Evolutionary conservation across 1,284 basidiomycete genomes (phyloP).

Genomic region (Leccinum glutinopallens): DNA sequence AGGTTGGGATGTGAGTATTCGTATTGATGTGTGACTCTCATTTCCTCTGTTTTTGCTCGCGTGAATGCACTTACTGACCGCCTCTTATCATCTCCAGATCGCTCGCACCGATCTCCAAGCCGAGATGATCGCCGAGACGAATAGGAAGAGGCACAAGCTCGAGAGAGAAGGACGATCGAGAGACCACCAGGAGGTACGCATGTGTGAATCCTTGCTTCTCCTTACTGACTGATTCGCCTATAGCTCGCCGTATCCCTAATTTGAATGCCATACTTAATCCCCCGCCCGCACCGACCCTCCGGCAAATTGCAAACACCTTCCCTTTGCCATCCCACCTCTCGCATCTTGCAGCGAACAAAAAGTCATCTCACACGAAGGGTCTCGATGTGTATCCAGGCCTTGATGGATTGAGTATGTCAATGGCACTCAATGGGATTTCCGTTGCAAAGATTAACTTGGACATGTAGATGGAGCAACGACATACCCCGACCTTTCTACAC

Average conservation of each 20-base stretch:
- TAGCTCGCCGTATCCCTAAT: slow-evolving; percentile 52
- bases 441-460: slow-evolving; percentile 17
- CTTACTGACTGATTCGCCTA: slow-evolving; percentile 9
- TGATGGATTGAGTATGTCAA: slow-evolving; percentile 26
- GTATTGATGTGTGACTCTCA: not conserved
- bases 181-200: slow-evolving; percentile 67
- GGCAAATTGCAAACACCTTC: slow-evolving; percentile 49
- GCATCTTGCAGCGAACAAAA: slow-evolving; percentile 25
- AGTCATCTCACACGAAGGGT: slow-evolving; percentile 17
- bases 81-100: slow-evolving; percentile 41
- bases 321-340: slow-evolving; percentile 33
- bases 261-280: slow-evolving; percentile 40
- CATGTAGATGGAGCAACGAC: slow-evolving; percentile 31
- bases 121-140: slow-evolving; percentile 82
- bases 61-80: slow-evolving; percentile 17
- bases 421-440: slow-evolving; percentile 12
- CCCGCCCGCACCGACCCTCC: slow-evolving; percentile 48
- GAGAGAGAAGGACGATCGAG: slow-evolving; percentile 74
- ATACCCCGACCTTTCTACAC: slow-evolving; percentile 57
- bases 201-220: not conserved
- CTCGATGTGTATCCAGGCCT: slow-evolving; percentile 25
- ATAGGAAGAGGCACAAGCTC: slow-evolving; percentile 75
- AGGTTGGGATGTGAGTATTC: slow-evolving; percentile 68
- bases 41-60: slow-evolving; percentile 5
- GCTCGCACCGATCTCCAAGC: slow-evolving; percentile 75